Conservation (phyloP, 169 alveolate genomes). For the Fabrea salina region DNA sequence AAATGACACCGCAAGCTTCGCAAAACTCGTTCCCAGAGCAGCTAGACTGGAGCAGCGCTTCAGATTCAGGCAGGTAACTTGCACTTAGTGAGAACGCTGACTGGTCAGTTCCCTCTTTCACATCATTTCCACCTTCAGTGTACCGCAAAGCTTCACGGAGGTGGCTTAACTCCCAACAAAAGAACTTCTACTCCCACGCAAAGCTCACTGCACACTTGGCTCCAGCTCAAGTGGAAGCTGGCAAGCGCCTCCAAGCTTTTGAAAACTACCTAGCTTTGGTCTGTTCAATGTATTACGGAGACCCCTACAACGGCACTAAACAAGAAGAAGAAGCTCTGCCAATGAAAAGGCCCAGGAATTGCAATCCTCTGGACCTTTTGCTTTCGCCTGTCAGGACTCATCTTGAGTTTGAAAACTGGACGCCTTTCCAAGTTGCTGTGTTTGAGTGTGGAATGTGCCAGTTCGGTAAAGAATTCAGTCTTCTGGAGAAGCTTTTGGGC, state of each 20-base stretch:
- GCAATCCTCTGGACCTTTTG: neutral
- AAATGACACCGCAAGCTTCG: too few relatives aligned
- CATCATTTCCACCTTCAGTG: slow-evolving; percentile 1
- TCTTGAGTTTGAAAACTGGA: slow-evolving; percentile 3
- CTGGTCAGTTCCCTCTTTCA: neutral
- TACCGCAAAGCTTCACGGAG: slow-evolving; percentile 6
- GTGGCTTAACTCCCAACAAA: neutral
- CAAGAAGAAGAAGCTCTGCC: neutral
- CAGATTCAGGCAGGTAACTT: neutral
- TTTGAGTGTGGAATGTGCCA: slow-evolving; percentile 15
- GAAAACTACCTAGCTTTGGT: slow-evolving; percentile 7
- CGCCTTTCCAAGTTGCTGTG: neutral
- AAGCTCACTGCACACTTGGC: neutral
- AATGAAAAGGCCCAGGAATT: neutral
- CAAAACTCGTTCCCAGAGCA: too few relatives aligned
- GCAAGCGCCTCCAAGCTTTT: neutral
- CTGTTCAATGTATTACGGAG: neutral
- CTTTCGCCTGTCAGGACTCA: slow-evolving; percentile 11
- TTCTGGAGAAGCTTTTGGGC: neutral
- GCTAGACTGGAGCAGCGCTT: slow-evolving; percentile 13
- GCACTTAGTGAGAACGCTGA: neutral
- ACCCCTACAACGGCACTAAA: neutral
- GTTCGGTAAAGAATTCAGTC: slow-evolving; percentile 9
- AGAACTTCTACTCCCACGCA: neutral
- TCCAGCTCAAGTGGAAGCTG: neutral